Conservation (phyloP, 306 rosid species). For the Lagenaria siceraria region DNA sequence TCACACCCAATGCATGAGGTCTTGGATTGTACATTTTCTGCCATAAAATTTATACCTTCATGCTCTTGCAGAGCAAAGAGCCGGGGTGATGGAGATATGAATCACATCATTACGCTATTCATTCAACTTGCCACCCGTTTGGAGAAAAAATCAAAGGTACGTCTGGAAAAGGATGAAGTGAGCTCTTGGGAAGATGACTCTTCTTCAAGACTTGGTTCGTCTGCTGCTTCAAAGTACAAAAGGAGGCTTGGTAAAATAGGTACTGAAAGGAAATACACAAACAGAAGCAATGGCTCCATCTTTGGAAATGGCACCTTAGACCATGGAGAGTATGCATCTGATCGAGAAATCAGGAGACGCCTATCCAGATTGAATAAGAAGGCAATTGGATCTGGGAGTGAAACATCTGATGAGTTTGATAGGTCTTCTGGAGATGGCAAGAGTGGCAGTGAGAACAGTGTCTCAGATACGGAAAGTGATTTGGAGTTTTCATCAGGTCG, state of each 20-base stretch:
- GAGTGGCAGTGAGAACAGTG: constrained; percentile 58
- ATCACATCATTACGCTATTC: constrained; percentile 51
- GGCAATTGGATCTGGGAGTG: constrained; percentile 70
- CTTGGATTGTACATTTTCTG: background rate
- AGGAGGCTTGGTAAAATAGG: constrained; percentile 47
- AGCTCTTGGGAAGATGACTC: constrained; percentile 55
- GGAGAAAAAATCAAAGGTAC: constrained; percentile 52
- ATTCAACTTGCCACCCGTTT: constrained; percentile 65
- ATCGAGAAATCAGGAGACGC: constrained; percentile 75
- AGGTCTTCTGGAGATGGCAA: constrained; percentile 65
- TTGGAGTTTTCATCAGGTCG: constrained; percentile 38
- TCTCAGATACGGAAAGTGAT: constrained; percentile 60
- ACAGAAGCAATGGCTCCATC: constrained; percentile 47
- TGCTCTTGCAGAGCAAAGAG: constrained; percentile 55
- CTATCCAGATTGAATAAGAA: constrained; percentile 69
- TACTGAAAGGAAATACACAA: constrained; percentile 52
- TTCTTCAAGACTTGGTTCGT: constrained; percentile 22
- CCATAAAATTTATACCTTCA: background rate
- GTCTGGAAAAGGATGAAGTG: constrained; percentile 44
- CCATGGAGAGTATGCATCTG: constrained; percentile 62
- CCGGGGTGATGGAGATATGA: constrained; percentile 72
- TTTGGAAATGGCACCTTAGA: constrained; percentile 45
- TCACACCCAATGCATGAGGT: background rate
- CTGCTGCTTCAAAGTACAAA: constrained; percentile 50
- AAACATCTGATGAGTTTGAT: constrained; percentile 77